Percentiles rank a stretch among this genome's conserved stretches.
Evolutionary conservation across 2,329 filamentous ascomycete genomes (phyloP).

Genomic region (Phyllosticta citrichinensis): DNA sequence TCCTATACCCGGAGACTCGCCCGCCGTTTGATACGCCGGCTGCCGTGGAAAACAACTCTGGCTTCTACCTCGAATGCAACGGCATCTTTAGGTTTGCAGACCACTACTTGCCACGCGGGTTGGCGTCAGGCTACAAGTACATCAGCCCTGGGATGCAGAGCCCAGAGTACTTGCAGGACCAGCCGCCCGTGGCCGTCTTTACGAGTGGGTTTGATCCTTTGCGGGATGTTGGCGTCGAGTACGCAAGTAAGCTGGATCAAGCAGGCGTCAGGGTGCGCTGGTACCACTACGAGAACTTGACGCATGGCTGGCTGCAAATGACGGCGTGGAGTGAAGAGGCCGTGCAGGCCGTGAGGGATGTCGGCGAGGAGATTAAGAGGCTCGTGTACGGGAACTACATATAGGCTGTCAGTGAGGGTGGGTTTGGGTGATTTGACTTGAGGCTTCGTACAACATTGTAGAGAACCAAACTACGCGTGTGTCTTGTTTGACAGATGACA

Average conservation of each 20-base stretch:
- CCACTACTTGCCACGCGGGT: slow-evolving; percentile 20
- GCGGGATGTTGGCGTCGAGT: slow-evolving; percentile 24
- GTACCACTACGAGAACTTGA: slow-evolving; percentile 19
- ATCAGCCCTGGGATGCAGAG: slow-evolving; percentile 24
- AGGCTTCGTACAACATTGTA: background rate
- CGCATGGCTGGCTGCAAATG: slow-evolving; percentile 24
- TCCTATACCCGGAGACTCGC: slow-evolving; percentile 27
- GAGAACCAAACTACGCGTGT: too few species aligned
- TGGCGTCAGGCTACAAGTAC: slow-evolving; percentile 18
- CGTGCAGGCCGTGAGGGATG: slow-evolving; percentile 13
- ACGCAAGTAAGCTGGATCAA: slow-evolving; percentile 19
- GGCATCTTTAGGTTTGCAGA: slow-evolving; percentile 27
- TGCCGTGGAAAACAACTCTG: slow-evolving; percentile 24
- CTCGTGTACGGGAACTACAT: background rate
- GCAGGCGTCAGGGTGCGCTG: slow-evolving; percentile 19
- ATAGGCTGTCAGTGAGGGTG: background rate
- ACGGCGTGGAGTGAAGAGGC: slow-evolving; percentile 22
- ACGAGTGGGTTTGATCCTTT: slow-evolving; percentile 25
- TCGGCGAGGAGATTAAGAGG: slow-evolving; percentile 7
- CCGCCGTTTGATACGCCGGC: slow-evolving; percentile 15
- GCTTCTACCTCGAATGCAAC: slow-evolving; percentile 28
- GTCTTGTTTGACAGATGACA: background rate
- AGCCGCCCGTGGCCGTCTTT: slow-evolving; percentile 21
- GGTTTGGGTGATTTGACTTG: too few species aligned
- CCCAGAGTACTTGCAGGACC: slow-evolving; percentile 14